Conservation (phyloP, 2,329 filamentous ascomycete genomes). For the Fusarium verrucosum region DNA sequence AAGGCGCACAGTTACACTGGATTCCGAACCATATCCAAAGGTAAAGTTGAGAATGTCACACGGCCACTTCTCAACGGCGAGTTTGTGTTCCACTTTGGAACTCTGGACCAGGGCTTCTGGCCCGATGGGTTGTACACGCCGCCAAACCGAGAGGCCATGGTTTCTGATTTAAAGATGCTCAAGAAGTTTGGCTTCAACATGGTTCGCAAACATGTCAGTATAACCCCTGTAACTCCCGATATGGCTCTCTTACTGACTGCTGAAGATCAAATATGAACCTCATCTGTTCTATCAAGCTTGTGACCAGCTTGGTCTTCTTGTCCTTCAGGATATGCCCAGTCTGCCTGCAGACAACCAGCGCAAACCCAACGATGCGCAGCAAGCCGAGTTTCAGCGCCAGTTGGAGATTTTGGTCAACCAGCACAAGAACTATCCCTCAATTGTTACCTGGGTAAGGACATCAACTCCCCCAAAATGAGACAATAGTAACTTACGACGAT, state of each 20-base stretch:
- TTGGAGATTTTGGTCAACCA: constrained; percentile 69
- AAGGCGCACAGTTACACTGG: constrained; percentile 71
- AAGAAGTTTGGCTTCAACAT: constrained; percentile 76
- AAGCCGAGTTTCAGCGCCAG: constrained; percentile 72
- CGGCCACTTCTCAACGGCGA: constrained; percentile 74
- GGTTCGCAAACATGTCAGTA: constrained; percentile 72
- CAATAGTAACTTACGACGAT: neutral
- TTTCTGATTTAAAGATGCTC: constrained; percentile 69
- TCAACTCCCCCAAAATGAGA: fast-evolving
- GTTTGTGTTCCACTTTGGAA: constrained; percentile 73
- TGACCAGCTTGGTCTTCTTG: constrained; percentile 70
- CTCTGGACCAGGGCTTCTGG: constrained; percentile 77
- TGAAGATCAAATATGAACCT: constrained; percentile 71
- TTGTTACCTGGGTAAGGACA: constrained; percentile 16
- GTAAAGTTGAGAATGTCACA: constrained; percentile 64
- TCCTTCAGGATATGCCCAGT: constrained; percentile 79
- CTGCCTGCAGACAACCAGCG: constrained; percentile 49
- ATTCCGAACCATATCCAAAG: constrained; percentile 70
- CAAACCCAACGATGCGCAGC: constrained; percentile 58
- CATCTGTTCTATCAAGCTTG: constrained; percentile 74
- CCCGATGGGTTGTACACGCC: constrained; percentile 74
- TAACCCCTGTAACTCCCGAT: fast-evolving
- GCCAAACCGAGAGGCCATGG: constrained; percentile 73
- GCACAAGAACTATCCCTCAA: constrained; percentile 31
- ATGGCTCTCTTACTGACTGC: fast-evolving